phyloP scores from a whole-genome alignment of 495 filamentous ascomycete species.

The Apodospora peruviana region DNA sequence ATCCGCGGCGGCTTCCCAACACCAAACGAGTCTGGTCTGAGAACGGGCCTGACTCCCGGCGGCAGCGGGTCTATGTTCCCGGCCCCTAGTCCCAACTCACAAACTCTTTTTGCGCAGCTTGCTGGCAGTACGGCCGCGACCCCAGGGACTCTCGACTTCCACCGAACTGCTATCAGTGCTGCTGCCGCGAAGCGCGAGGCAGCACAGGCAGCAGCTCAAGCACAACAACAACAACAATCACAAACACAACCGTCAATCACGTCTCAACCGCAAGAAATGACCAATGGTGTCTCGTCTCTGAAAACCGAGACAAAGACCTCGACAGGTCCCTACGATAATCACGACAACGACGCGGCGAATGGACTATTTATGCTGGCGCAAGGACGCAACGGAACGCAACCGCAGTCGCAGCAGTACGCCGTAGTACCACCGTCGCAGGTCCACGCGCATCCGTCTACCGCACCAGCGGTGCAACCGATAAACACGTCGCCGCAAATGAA shows the following conservation, averaged over 20 bases:
- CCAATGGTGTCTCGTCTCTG: constrained; percentile 29
- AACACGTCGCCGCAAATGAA: constrained; percentile 50
- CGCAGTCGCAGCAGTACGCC: constrained; percentile 44
- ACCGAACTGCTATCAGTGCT: constrained; percentile 81
- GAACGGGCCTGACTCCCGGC: constrained; percentile 88
- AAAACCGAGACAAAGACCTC: constrained; percentile 42
- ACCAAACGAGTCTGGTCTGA: constrained; percentile 91
- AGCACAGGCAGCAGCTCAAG: constrained; percentile 37
- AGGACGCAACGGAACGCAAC: constrained; percentile 52
- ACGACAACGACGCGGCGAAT: constrained; percentile 94
- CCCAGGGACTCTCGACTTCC: constrained; percentile 87
- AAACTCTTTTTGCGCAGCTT: constrained; percentile 71
- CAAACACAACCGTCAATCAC: constrained; percentile 42
- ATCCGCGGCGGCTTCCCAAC: constrained; percentile 84
- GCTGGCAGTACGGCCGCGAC: constrained; percentile 72
- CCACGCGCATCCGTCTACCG: constrained; percentile 28
- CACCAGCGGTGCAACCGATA: constrained; percentile 30
- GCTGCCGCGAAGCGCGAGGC: constrained; percentile 57
- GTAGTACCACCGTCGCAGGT: constrained; percentile 43
- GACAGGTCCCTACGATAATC: constrained; percentile 73
- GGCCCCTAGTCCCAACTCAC: constrained; percentile 79
- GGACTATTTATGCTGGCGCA: constrained; percentile 88
- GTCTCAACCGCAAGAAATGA: constrained; percentile 42
- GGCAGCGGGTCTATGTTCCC: constrained; percentile 98
- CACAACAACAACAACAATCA: constrained; percentile 42